Evolutionary conservation across 106 monocot species (phyloP), one percentile per base, ranked within the genome.

Genomic region (Acorus calamus): DNA sequence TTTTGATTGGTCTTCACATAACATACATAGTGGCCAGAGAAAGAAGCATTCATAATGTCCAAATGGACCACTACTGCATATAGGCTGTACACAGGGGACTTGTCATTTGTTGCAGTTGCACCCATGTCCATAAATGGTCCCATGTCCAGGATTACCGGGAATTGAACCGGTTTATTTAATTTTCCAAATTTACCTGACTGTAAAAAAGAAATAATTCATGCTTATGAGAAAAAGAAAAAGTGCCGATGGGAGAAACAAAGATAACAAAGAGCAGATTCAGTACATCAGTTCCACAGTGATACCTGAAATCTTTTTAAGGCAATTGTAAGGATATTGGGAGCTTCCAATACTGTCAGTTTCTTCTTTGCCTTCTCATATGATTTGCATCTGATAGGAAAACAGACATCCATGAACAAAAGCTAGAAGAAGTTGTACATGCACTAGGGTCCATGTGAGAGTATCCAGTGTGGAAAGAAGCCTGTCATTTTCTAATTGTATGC

Each of bases 171-270:
- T 59, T 90, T 90, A 68, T 86, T 85, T 50, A 96, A 70, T 74
- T 96, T 96, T 4, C 87, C 94, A 78, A 80, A 91, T 74, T 87
- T 90, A 6, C 94, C 94, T 49, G 78, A 91, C 94, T 96, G 82
- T 14, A 62, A 47, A 28, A 28, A 28, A 28, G 28, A 28, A 28
- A 0, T 28, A 28, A 28, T 28, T 28, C 28, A 28, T 28, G 28
- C 28, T 28, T 28, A 28, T 28, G 28, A 28, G 28, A 28, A 28
- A 28, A 28, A 28, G 28, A 28, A 28, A 28, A 28, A 28, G 28
- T 28, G 28, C 28, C 28, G 0, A 28, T 28, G 28, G 28, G 28
- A 28, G 28, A 28, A 0, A 28, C 28, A 28, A 28, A 28, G 28
- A 28, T 28, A 1, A 28, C 28, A 28, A 28, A 28, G 28, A 28